Evolutionary conservation across 352 stramenopile species (phyloP).

Genomic region (Stramenopiles sp.): DNA sequence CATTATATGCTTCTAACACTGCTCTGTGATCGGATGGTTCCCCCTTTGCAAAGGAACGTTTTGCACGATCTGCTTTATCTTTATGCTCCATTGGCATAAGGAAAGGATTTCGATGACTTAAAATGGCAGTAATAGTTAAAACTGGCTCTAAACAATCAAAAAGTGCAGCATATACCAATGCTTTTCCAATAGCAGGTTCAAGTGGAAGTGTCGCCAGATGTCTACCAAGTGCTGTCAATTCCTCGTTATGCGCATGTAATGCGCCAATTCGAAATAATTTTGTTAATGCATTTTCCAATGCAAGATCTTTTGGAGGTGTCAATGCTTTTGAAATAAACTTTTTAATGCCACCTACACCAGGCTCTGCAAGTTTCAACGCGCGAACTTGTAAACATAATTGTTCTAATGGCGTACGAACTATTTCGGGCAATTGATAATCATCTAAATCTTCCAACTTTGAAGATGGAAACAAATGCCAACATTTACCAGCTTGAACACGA

Average conservation of each 20-base stretch:
- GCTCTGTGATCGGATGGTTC: too few species aligned
- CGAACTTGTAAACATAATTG: background rate
- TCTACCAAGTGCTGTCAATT: background rate
- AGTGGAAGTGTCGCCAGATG: background rate
- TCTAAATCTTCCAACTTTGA: background rate
- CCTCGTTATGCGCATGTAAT: background rate
- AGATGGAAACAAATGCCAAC: constrained; percentile 31
- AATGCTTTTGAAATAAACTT: too few species aligned
- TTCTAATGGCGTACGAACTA: background rate
- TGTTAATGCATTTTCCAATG: background rate
- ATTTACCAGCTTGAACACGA: constrained; percentile 70
- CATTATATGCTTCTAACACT: too few species aligned
- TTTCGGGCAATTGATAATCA: background rate
- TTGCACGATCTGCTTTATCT: too few species aligned
- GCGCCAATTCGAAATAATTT: background rate
- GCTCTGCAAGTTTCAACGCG: background rate
- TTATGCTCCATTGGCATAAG: too few species aligned
- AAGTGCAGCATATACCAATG: background rate
- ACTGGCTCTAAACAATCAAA: background rate
- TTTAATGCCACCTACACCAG: too few species aligned
- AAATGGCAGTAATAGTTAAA: background rate
- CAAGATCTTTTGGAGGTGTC: background rate
- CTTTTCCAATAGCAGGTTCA: background rate
- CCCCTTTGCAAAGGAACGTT: too few species aligned
- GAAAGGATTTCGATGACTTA: background rate